These are phyloP conservation scores for Spiromastix sp. DNA, from an alignment of 2,329 filamentous ascomycete genomes.

Conservation along the genomic window DNA sequence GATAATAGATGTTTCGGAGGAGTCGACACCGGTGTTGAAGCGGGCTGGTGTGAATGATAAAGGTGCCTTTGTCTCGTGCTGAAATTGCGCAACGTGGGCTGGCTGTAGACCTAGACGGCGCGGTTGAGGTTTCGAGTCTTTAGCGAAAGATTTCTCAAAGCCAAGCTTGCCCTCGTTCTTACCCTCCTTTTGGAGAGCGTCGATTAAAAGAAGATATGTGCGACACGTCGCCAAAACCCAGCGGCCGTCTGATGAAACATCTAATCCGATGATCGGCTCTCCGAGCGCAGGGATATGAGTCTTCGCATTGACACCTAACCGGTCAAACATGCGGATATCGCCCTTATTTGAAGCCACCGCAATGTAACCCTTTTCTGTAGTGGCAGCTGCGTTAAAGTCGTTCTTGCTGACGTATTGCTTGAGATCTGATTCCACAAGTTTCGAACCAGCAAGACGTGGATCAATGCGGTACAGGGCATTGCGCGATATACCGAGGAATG, in stretches of 20 bases:
- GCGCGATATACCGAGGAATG: conserved; percentile 83
- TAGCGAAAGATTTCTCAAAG: conserved; percentile 86
- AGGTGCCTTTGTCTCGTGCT: conserved; percentile 82
- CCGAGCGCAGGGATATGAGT: conserved; percentile 92
- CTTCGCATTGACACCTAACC: conserved; percentile 93
- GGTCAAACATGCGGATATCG: conserved; percentile 92
- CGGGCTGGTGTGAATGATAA: conserved; percentile 83
- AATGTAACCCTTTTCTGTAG: conserved; percentile 92
- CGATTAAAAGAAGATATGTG: conserved; percentile 89
- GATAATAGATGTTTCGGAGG: conserved; percentile 85
- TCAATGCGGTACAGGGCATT: conserved; percentile 93
- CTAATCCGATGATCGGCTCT: conserved; percentile 87
- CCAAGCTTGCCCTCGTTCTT: conserved; percentile 98
- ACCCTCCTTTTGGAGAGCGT: conserved; percentile 78
- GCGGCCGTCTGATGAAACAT: conserved; percentile 88
- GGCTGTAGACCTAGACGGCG: conserved; percentile 81
- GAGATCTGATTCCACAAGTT: conserved; percentile 83
- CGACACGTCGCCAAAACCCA: conserved; percentile 92
- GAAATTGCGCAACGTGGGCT: conserved; percentile 91
- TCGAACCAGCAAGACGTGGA: conserved; percentile 78
- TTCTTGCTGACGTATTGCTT: conserved; percentile 98
- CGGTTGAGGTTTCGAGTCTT: conserved; percentile 87
- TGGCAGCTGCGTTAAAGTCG: conserved; percentile 87
- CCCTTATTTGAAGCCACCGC: conserved; percentile 97
- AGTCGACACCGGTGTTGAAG: conserved; percentile 81